phyloP scores from a whole-genome alignment of 208 protist species.

The Plasmodiophora brassicae region DNA sequence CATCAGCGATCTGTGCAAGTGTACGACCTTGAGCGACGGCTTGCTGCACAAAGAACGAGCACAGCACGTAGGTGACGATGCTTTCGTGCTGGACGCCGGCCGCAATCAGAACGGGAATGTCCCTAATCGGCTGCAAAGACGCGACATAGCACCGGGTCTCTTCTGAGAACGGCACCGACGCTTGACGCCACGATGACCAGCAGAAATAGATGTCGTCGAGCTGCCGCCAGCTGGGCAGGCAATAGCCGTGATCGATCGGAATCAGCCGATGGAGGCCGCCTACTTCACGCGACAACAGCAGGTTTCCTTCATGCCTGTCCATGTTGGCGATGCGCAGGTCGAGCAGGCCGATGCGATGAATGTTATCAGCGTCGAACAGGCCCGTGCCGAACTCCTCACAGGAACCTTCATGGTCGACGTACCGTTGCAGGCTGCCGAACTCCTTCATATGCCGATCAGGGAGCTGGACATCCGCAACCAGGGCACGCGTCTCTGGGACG shows the following conservation, averaged over 20 bases:
- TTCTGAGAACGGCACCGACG: neutral
- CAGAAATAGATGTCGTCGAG: slow-evolving; percentile 10
- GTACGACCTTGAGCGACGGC: neutral
- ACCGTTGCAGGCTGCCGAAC: slow-evolving; percentile 20
- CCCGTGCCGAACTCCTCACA: neutral
- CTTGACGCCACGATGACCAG: neutral
- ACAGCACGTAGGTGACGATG: neutral
- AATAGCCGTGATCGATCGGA: slow-evolving; percentile 13
- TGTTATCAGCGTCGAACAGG: slow-evolving; percentile 31
- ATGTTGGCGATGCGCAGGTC: slow-evolving; percentile 5
- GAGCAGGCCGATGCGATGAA: neutral
- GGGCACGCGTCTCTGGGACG: neutral
- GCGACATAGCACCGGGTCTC: neutral
- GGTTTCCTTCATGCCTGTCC: slow-evolving; percentile 9
- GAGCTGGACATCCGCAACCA: neutral
- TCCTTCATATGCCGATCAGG: neutral
- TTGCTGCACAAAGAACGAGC: neutral
- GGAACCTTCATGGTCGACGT: neutral
- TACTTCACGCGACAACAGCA: neutral
- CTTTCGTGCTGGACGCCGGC: neutral
- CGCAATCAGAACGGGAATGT: neutral
- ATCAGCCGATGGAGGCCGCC: neutral
- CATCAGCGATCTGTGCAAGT: neutral
- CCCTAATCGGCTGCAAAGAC: neutral
- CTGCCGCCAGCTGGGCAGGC: slow-evolving; percentile 13